Evolutionary conservation across 495 filamentous ascomycete genomes (phyloP), one percentile per base, ranked within the genome.

Genomic region (Friedmanniomyces endolithicus): DNA sequence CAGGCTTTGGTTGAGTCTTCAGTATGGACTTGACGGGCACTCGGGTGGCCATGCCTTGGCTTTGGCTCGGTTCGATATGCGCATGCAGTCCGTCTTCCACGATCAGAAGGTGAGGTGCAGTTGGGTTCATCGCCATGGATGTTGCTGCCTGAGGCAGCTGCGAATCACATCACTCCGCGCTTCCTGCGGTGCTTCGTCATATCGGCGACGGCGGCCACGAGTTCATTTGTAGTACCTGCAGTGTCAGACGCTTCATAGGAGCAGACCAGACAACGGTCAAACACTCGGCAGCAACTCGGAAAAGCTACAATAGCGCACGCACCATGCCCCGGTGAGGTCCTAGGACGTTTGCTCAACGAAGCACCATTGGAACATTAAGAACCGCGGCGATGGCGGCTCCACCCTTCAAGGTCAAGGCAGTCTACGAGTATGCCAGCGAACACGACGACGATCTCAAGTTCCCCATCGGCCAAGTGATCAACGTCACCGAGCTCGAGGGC

Each of bases 361-460:
- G 24, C 44, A 47, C 4, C 39, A 41, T 41, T 41, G 16, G 6
- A 22, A 22, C 44, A 14, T 7, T 25, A 50, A n/a, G 16, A 6
- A 41, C 23, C 22, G 11, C 22, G 27, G 40, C 17, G 11, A 94
- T 92, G 87, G 75, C 85, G 66, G 73, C 68, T 61, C 79, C 80
- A 60, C 84, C 85, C 53, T 96, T 97, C 73, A 94, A 85, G 70
- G 92, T 97, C 72, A 92, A 87, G 77, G 87, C 90, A 56, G 70
- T 97, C 63, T 97, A 84, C 73, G 89, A 97, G 66, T 98, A 97
- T 70, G 72, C 73, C 63, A 97, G 94, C 57, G 74, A 72, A 57
- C 89, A 98, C 68, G 88, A 94, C 60, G 92, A 97, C 70, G 92
- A 98, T 72, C 85, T 98, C 51, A 82, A 78, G 63, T 98, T 98